A percentile compares a stretch with the other conserved stretches of the same genome.
Conservation (phyloP, 2,329 filamentous ascomycete genomes). For the Metarhizium rileyi region DNA sequence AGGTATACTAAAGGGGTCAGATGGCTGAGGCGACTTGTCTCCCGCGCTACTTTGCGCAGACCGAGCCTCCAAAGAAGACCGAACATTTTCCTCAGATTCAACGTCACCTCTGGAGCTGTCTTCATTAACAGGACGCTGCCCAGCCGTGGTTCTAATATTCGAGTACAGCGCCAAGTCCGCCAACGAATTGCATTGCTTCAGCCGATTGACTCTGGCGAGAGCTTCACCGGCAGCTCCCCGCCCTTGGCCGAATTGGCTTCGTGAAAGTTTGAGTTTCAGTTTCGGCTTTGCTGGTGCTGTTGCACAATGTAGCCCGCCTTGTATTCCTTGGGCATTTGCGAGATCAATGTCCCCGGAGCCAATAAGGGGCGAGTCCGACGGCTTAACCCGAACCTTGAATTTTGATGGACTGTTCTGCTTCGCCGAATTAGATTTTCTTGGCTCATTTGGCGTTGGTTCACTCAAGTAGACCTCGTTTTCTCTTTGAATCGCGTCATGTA, state of each 20-base stretch:
- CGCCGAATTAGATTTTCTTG: not conserved
- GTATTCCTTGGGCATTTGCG: not conserved
- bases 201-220: slow-evolving; percentile 13
- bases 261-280: slow-evolving; percentile 25
- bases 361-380: slow-evolving; percentile 10
- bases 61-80: slow-evolving; percentile 6
- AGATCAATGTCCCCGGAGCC: not conserved
- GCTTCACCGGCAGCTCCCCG: slow-evolving; percentile 8
- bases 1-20: slow-evolving; percentile 26
- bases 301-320: not conserved
- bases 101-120: not conserved
- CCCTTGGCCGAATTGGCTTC: slow-evolving; percentile 16
- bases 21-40: slow-evolving; percentile 14
- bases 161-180: slow-evolving; percentile 18
- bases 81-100: not conserved
- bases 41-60: slow-evolving; percentile 2
- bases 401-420: slow-evolving; percentile 12
- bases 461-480: not conserved
- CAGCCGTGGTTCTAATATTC: not conserved
- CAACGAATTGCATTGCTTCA: slow-evolving; percentile 24
- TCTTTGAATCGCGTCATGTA: not conserved
- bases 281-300: slow-evolving; percentile 14
- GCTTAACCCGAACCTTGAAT: slow-evolving; percentile 20
- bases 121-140: not conserved
- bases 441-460: not conserved